Percentiles rank a stretch among this genome's conserved stretches.
Conservation (phyloP, 192 early-diverging fungal species). For the Chytriomyces confervae region DNA sequence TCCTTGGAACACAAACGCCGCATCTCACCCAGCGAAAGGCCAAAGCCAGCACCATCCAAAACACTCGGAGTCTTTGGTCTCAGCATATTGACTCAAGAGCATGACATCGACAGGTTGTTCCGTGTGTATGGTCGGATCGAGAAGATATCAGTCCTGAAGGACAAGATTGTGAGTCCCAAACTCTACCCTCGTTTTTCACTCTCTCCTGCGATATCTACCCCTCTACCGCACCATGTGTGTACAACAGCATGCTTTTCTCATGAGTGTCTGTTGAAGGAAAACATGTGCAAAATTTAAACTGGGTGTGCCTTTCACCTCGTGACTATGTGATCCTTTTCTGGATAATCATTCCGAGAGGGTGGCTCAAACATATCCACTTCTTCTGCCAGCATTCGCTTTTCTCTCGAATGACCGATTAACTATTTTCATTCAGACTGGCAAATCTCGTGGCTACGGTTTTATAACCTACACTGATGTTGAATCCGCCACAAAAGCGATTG, state of each 20-base stretch:
- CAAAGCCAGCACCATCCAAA: slow-evolving; percentile 40
- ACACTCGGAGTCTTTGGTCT: slow-evolving; percentile 78
- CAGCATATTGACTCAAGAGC: slow-evolving; percentile 62
- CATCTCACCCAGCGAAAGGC: slow-evolving; percentile 1
- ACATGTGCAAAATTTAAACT: slow-evolving; percentile 23
- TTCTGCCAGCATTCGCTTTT: too few relatives aligned
- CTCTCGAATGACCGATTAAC: not conserved
- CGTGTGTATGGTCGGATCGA: slow-evolving; percentile 62
- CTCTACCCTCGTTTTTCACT: slow-evolving; percentile 1
- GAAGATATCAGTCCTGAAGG: slow-evolving; percentile 66
- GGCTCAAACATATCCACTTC: too few relatives aligned
- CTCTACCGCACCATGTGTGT: slow-evolving; percentile 18
- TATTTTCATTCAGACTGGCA: slow-evolving; percentile 46
- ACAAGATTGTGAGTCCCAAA: slow-evolving; percentile 43
- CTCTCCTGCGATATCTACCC: not conserved
- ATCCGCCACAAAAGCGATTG: slow-evolving; percentile 60
- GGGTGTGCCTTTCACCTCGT: not conserved
- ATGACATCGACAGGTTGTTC: slow-evolving; percentile 66
- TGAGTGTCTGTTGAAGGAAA: slow-evolving; percentile 19
- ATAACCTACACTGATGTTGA: slow-evolving; percentile 60
- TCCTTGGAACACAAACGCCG: not conserved
- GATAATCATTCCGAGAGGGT: not conserved
- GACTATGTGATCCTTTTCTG: not conserved
- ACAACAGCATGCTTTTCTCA: not conserved
- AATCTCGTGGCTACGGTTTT: slow-evolving; percentile 77